Percentiles rank a stretch among this genome's conserved stretches.
These are phyloP conservation scores for Emergomyces africanus DNA, from an alignment of 2,329 filamentous ascomycete genomes.

Conservation along the genomic window DNA sequence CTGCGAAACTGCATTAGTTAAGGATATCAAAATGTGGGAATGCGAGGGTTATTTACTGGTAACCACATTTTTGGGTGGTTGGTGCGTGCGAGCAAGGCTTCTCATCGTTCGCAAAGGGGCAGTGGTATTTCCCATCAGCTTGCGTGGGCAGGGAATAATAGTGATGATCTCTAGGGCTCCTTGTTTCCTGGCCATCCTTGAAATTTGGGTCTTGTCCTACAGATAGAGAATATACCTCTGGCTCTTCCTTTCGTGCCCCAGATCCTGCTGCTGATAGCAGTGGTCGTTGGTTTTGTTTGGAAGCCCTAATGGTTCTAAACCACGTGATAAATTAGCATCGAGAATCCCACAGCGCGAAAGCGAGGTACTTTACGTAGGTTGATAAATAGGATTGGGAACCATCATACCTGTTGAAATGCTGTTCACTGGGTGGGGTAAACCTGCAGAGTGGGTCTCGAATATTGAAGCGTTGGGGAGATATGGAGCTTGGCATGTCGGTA, in stretches of 20 bases:
- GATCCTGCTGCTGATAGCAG: constrained; percentile 21
- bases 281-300: constrained; percentile 27
- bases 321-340: constrained; percentile 4
- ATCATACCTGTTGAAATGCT: constrained; percentile 30
- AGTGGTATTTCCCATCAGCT: constrained; percentile 77
- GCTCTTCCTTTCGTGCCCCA: constrained; percentile 23
- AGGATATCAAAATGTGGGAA: constrained; percentile 3
- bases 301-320: constrained; percentile 27
- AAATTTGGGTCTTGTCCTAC: constrained; percentile 21
- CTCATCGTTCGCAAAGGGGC: constrained; percentile 61
- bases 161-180: constrained; percentile 30
- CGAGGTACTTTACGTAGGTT: background rate
- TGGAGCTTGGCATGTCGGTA: constrained; percentile 23
- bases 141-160: constrained; percentile 31
- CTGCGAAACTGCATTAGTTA: constrained; percentile 35
- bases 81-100: constrained; percentile 76
- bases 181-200: constrained; percentile 27
- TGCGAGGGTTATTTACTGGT: constrained; percentile 59
- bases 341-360: background rate
- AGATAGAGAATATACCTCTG: constrained; percentile 25
- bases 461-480: constrained; percentile 24
- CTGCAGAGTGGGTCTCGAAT: constrained; percentile 29
- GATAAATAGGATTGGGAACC: constrained; percentile 2
- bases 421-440: constrained; percentile 25
- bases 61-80: constrained; percentile 97